A percentile compares a stretch with the other conserved stretches of the same genome.
Conservation (phyloP, 106 monocot genomes). For the Dioscorea alata region DNA sequence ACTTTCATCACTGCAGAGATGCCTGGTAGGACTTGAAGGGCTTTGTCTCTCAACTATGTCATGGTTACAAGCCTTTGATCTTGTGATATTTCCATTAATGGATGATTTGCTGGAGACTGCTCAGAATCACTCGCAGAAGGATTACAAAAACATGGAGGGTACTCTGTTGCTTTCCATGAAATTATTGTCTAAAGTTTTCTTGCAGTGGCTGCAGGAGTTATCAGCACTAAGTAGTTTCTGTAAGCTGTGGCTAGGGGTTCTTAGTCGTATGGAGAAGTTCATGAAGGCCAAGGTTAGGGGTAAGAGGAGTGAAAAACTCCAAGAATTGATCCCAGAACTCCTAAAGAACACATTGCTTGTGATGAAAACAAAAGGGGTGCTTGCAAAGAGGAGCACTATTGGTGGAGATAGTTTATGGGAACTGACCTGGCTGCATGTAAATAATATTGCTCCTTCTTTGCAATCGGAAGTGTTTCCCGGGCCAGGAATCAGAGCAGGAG, state of each 20-base stretch:
- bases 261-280: conserved; percentile 59
- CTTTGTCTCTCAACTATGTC: conserved; percentile 29
- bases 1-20: conserved; percentile 51
- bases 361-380: conserved; percentile 58
- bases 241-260: conserved; percentile 60
- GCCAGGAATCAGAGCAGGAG: conserved; percentile 24
- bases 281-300: conserved; percentile 66
- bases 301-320: conserved; percentile 65
- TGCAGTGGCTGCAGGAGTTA: conserved; percentile 49
- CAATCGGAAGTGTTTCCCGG: conserved; percentile 54
- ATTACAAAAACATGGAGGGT: conserved; percentile 61
- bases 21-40: conserved; percentile 47
- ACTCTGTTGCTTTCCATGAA: conserved; percentile 53
- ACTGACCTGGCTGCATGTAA: conserved; percentile 53
- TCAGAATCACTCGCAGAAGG: conserved; percentile 53
- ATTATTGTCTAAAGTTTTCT: conserved; percentile 48
- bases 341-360: conserved; percentile 69
- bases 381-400: conserved; percentile 45
- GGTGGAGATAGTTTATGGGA: conserved; percentile 63
- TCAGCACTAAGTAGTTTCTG: conserved; percentile 36
- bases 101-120: conserved; percentile 57
- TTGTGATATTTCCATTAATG: conserved; percentile 45
- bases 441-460: conserved; percentile 49
- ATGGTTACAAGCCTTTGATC: conserved; percentile 55
- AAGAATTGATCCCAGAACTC: conserved; percentile 61